A percentile compares a stretch with the other conserved stretches of the same genome.
Conservation (phyloP, 2,329 filamentous ascomycete species). For the Fusarium robinianum region DNA sequence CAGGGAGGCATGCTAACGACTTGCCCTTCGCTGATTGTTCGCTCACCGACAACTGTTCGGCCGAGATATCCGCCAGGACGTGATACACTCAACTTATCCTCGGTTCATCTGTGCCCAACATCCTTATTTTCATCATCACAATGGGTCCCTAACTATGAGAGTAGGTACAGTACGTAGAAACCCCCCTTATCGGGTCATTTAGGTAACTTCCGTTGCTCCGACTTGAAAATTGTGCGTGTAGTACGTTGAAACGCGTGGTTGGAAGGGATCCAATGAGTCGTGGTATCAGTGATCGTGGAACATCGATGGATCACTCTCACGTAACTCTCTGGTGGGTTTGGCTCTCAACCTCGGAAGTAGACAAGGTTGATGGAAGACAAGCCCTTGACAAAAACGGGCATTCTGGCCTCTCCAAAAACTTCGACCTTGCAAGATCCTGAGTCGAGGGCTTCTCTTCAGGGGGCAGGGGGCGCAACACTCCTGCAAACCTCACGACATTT, state of each 20-base stretch:
- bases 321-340: too few species aligned
- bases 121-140: slow-evolving; percentile 8
- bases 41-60: slow-evolving; percentile 10
- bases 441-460: background rate
- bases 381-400: too few species aligned
- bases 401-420: background rate
- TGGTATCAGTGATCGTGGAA: slow-evolving; percentile 8
- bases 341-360: slow-evolving; percentile 25
- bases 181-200: too few species aligned
- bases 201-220: slow-evolving; percentile 32
- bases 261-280: slow-evolving; percentile 7
- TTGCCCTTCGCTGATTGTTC: slow-evolving; percentile 4
- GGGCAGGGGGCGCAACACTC: background rate
- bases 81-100: slow-evolving; percentile 25
- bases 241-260: slow-evolving; percentile 8
- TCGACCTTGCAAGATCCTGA: slow-evolving; percentile 1
- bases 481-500: background rate
- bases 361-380: too few species aligned
- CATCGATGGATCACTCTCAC: slow-evolving; percentile 6
- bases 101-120: slow-evolving; percentile 16
- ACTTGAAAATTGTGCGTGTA: slow-evolving; percentile 6
- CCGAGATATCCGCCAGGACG: slow-evolving; percentile 8
- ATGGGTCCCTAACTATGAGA: slow-evolving; percentile 3
- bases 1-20: slow-evolving; percentile 8
- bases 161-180: too few species aligned